Evolutionary conservation across 2,329 filamentous ascomycete species (phyloP), one percentile per base, ranked within the genome.

Genomic region (Exophiala spinifera): DNA sequence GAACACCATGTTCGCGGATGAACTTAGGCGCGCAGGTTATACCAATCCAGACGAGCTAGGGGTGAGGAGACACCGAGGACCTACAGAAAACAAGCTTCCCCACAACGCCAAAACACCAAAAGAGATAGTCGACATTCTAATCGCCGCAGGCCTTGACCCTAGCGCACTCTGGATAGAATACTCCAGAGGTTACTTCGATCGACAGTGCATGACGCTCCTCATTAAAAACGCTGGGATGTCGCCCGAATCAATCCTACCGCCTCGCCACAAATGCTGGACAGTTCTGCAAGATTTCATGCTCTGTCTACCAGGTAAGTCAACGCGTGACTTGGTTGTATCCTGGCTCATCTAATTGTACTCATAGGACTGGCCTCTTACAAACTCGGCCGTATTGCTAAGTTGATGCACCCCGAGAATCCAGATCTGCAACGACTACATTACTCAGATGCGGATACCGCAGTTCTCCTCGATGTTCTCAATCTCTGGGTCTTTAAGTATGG

Each of bases 81-180:
- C 37, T 31, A 7, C 19, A 21, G 49, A 15, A 15, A 15, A 23
- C 15, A n/a, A 46, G 13, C 36, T 45, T 33, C 49, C 49, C 13
- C 6, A 7, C 6, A 23, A 36, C n/a, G 49, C 49, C 20, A 52
- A 46, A 46, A 52, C 49, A 5, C 40, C 49, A 21, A 34, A 45
- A 23, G 23, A 52, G 40, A 52, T 52, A n/a, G 15, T 52, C 17
- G 17, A 37, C n/a, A 39, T 20, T 34, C 49, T 46, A 20, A 11
- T 45, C n/a, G 11, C 6, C n/a, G 49, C 49, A 46, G 49, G 49
- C 14, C 43, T 52, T 23, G 46, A 44, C 19, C 40, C 40, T 33
- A 33, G 46, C 19, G 36, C 25, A 19, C 28, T 52, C 19, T 52
- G 49, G 49, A 33, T 52, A 23, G 49, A 52, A 36, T 46, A 52